Conservation (phyloP, 768 basidiomycete species). For the Hygrophoropsis aurantiaca region DNA sequence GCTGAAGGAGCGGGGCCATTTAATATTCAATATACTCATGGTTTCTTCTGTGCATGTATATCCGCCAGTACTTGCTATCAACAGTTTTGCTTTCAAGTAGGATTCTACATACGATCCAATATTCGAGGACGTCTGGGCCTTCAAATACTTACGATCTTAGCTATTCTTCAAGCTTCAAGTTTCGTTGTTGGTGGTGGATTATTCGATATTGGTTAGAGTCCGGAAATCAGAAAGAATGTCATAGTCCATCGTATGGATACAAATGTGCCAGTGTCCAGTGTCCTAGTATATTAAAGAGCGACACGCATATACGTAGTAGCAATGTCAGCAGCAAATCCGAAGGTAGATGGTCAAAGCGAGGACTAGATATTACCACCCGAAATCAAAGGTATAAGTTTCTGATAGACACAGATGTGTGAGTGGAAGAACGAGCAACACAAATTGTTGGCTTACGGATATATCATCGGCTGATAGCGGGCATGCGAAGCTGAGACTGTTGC, state of each 20-base stretch:
- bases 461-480: constrained; percentile 56
- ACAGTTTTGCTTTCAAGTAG: too few relatives aligned
- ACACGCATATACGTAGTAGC: background rate
- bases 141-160: too few relatives aligned
- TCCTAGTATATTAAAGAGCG: background rate
- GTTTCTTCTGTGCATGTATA: too few relatives aligned
- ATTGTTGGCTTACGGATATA: constrained; percentile 15
- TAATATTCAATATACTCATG: too few relatives aligned
- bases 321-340: background rate
- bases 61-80: too few relatives aligned
- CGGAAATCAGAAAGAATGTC: background rate
- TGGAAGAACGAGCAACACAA: background rate
- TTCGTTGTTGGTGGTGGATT: too few relatives aligned
- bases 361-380: constrained; percentile 2
- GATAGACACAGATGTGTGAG: constrained; percentile 11
- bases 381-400: constrained; percentile 19
- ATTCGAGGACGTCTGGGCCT: too few relatives aligned
- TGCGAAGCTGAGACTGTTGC: constrained; percentile 55
- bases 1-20: too few relatives aligned
- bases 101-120: too few relatives aligned
- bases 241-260: constrained; percentile 20
- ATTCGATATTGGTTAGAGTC: too few relatives aligned
- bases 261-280: constrained; percentile 9
- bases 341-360: background rate
- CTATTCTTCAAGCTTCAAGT: too few relatives aligned